phyloP scores from a whole-genome alignment of 345 rosid genomes.

The Camelina sativa region DNA sequence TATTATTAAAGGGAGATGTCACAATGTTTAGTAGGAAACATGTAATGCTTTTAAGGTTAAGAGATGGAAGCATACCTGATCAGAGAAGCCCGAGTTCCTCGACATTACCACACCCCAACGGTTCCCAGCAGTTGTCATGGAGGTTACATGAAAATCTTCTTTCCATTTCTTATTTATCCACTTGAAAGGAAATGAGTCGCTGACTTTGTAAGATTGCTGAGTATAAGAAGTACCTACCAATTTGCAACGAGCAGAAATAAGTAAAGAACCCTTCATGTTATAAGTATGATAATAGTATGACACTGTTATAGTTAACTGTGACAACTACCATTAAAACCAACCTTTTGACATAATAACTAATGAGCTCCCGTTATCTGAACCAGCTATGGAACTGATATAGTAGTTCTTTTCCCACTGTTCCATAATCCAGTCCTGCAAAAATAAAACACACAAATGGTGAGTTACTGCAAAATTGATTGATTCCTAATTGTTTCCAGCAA shows the following conservation, averaged over 20 bases:
- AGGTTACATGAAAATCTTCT: constrained; percentile 90
- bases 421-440: constrained; percentile 94
- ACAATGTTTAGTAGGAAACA: background rate
- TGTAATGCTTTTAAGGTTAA: background rate
- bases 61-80: constrained; percentile 60
- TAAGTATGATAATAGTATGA: constrained; percentile 2
- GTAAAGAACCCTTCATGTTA: background rate
- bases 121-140: constrained; percentile 94
- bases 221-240: constrained; percentile 67
- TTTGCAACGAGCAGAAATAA: constrained; percentile 16
- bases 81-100: constrained; percentile 79
- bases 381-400: constrained; percentile 88
- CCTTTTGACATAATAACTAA: constrained; percentile 98
- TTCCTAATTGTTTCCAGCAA: constrained; percentile 22
- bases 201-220: constrained; percentile 97
- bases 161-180: constrained; percentile 98
- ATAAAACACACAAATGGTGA: background rate
- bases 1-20: background rate
- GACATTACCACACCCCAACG: constrained; percentile 99
- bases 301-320: background rate
- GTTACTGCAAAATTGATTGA: constrained; percentile 3
- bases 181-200: constrained; percentile 90
- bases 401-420: constrained; percentile 97
- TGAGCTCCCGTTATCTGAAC: constrained; percentile 83
- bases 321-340: constrained; percentile 29